Percentiles rank a stretch among this genome's conserved stretches.
Evolutionary conservation across 106 monocot genomes (phyloP).

Genomic region (Acorus gramineus): DNA sequence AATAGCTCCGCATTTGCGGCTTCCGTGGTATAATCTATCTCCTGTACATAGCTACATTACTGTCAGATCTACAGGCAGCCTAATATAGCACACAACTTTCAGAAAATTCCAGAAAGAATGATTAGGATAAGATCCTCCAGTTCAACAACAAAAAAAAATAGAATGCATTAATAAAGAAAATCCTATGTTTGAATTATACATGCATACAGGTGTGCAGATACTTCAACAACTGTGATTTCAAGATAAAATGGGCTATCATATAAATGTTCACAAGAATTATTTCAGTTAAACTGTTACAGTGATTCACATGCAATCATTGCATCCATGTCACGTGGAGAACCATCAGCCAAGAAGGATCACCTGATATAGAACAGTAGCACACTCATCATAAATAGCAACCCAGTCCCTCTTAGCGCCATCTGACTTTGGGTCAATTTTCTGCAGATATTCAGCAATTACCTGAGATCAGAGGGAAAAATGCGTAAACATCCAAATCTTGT

Average conservation of each 20-base stretch:
- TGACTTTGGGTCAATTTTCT: conserved; percentile 94
- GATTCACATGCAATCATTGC: too few relatives aligned
- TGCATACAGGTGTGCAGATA: too few relatives aligned
- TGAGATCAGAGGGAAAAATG: conserved; percentile 8
- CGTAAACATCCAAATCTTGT: neutral
- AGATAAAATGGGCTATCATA: neutral
- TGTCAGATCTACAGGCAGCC: conserved; percentile 4
- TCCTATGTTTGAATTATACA: too few relatives aligned
- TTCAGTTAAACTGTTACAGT: too few relatives aligned
- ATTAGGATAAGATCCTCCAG: too few relatives aligned
- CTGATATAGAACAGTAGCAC: conserved; percentile 90
- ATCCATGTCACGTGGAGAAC: neutral
- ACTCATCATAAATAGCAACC: conserved; percentile 99
- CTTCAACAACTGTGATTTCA: neutral
- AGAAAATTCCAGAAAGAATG: neutral
- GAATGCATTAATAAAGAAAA: too few relatives aligned
- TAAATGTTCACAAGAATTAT: too few relatives aligned
- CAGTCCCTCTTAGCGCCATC: conserved; percentile 99
- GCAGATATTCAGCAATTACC: conserved; percentile 99
- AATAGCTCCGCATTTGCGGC: conserved; percentile 94
- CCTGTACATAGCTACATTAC: conserved; percentile 33
- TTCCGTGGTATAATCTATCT: conserved; percentile 96
- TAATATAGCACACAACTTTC: neutral
- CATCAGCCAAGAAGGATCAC: conserved; percentile 17
- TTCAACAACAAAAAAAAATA: too few relatives aligned